Evolutionary conservation across 2,329 filamentous ascomycete genomes (phyloP).

Genomic region (Amphichorda felina): DNA sequence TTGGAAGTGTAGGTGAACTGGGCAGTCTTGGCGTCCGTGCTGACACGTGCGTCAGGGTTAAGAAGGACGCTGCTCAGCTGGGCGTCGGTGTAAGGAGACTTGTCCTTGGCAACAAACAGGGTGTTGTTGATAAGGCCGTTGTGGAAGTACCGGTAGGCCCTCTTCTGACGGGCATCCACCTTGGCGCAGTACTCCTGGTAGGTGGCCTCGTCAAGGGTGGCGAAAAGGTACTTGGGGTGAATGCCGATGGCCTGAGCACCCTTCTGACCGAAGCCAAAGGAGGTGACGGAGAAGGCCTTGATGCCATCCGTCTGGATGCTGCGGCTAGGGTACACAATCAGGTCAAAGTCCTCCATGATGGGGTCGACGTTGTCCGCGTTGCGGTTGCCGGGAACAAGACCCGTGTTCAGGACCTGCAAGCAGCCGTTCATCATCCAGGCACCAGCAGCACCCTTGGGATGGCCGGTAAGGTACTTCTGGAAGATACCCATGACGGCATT

Average conservation of each 20-base stretch:
- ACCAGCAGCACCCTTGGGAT: constrained; percentile 97
- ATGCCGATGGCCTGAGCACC: constrained; percentile 95
- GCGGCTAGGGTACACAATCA: constrained; percentile 93
- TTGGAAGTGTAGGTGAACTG: constrained; percentile 62
- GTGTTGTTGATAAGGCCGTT: constrained; percentile 97
- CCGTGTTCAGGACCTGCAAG: constrained; percentile 86
- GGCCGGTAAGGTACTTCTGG: constrained; percentile 98
- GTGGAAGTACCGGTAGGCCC: constrained; percentile 97
- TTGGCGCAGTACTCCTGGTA: constrained; percentile 77
- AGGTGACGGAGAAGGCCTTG: constrained; percentile 98
- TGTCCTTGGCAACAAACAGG: constrained; percentile 89
- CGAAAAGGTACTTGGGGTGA: constrained; percentile 91
- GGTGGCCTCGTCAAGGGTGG: constrained; percentile 77
- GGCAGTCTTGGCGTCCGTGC: constrained; percentile 74
- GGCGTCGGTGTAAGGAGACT: constrained; percentile 80
- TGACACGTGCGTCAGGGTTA: constrained; percentile 83
- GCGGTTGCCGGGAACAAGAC: constrained; percentile 90
- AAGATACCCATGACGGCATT: constrained; percentile 95
- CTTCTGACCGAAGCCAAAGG: constrained; percentile 99
- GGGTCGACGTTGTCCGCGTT: constrained; percentile 97
- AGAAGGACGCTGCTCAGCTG: constrained; percentile 83
- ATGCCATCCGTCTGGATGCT: constrained; percentile 94
- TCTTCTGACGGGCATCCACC: constrained; percentile 92
- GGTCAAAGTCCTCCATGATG: constrained; percentile 93
- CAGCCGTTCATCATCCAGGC: constrained; percentile 99